Evolutionary conservation across 169 alveolate genomes (phyloP).

Genomic region (Plasmodium cynomolgi): DNA sequence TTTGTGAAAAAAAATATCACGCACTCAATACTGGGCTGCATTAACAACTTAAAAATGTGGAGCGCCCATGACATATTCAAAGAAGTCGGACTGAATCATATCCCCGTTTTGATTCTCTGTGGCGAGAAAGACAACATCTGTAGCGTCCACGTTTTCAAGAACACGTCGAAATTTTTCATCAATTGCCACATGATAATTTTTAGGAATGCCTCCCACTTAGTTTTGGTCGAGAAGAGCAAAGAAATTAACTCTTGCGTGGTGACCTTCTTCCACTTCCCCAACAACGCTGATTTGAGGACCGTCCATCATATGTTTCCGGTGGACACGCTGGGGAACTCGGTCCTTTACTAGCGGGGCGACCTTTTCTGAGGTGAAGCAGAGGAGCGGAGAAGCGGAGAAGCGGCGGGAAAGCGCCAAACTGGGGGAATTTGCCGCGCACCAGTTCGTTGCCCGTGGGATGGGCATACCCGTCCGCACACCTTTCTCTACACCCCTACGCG

Average conservation of each 20-base stretch:
- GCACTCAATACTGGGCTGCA: constrained; percentile 79
- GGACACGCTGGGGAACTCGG: constrained; percentile 23
- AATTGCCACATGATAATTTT: constrained; percentile 69
- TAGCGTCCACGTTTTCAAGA: constrained; percentile 47
- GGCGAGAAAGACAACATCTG: constrained; percentile 74
- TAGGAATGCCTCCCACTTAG: constrained; percentile 73
- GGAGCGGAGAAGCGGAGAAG: not conserved
- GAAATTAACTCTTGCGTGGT: constrained; percentile 51
- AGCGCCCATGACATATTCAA: constrained; percentile 77
- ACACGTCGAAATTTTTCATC: constrained; percentile 31
- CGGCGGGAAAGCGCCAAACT: not conserved
- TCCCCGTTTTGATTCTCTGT: constrained; percentile 57
- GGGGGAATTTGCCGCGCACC: not conserved
- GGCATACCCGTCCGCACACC: not conserved
- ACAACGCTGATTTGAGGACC: constrained; percentile 34
- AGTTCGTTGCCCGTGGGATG: not conserved
- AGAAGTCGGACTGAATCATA: constrained; percentile 74
- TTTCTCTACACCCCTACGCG: not conserved
- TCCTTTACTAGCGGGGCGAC: not conserved
- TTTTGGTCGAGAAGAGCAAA: constrained; percentile 36
- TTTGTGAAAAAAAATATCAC: constrained; percentile 80
- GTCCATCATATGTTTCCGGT: constrained; percentile 56
- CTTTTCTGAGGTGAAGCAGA: not conserved
- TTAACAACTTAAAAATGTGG: constrained; percentile 86
- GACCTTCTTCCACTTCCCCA: constrained; percentile 54